Conservation (phyloP, 495 filamentous ascomycete genomes). For the Aspergillus egyptiacus region DNA sequence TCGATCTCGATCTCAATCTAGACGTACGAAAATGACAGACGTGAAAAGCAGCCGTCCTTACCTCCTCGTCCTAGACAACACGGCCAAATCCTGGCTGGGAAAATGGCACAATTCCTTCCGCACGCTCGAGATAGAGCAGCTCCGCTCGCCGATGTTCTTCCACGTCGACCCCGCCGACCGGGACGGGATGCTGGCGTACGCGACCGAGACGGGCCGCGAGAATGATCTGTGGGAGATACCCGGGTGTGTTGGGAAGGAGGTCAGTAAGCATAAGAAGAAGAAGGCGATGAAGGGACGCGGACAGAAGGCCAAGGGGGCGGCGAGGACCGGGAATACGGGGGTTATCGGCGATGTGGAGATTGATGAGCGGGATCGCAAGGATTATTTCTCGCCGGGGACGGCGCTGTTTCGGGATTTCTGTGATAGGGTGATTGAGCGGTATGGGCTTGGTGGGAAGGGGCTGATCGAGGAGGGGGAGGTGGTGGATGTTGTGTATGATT, state of each 20-base stretch:
- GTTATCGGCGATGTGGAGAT: slow-evolving; percentile 39
- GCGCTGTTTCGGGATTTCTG: slow-evolving; percentile 54
- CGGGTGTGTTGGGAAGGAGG: slow-evolving; percentile 56
- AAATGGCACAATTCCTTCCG: slow-evolving; percentile 52
- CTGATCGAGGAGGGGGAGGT: slow-evolving; percentile 45
- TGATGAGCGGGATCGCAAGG: slow-evolving; percentile 59
- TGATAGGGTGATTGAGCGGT: slow-evolving; percentile 44
- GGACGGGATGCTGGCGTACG: slow-evolving; percentile 56
- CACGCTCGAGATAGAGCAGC: slow-evolving; percentile 51
- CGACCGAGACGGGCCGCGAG: slow-evolving; percentile 44
- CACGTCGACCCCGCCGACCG: slow-evolving; percentile 60
- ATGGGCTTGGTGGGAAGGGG: slow-evolving; percentile 40
- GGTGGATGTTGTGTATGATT: slow-evolving; percentile 45
- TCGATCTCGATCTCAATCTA: too few relatives aligned
- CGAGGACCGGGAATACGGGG: slow-evolving; percentile 14
- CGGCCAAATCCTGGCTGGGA: slow-evolving; percentile 48
- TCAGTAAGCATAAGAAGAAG: slow-evolving; percentile 61
- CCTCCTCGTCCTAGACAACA: slow-evolving; percentile 46
- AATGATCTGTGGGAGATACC: slow-evolving; percentile 51
- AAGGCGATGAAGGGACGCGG: slow-evolving; percentile 38
- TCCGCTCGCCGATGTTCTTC: slow-evolving; percentile 64
- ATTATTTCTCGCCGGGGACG: slow-evolving; percentile 57
- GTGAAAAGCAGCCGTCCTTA: too few relatives aligned
- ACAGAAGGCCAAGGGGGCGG: not conserved
- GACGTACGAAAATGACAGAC: too few relatives aligned